Percentiles rank a stretch among this genome's conserved stretches.
Conservation (phyloP, 768 basidiomycete genomes). For the Coprinopsis strossmayeri region DNA sequence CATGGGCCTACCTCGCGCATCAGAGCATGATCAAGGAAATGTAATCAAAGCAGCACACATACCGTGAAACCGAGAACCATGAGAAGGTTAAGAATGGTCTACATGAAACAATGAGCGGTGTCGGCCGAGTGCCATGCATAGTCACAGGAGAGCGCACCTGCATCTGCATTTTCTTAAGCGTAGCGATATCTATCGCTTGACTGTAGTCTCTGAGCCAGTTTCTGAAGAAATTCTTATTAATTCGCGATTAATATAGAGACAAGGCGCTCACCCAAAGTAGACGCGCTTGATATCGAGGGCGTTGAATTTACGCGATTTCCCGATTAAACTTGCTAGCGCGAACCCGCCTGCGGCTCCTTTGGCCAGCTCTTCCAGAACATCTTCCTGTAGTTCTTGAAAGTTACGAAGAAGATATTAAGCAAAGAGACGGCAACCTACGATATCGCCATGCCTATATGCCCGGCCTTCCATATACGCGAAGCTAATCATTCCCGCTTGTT, state of each 20-base stretch:
- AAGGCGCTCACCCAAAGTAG: conserved; percentile 59
- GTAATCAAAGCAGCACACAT: conserved; percentile 11
- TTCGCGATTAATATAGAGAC: neutral
- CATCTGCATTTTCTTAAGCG: conserved; percentile 63
- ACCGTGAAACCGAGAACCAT: conserved; percentile 92
- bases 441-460: conserved; percentile 87
- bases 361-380: conserved; percentile 51
- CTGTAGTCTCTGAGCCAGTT: conserved; percentile 91
- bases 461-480: conserved; percentile 84
- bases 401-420: conserved; percentile 7
- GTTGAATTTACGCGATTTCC: conserved; percentile 63
- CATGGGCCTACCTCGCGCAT: too few relatives aligned
- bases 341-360: conserved; percentile 55
- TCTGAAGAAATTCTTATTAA: conserved; percentile 24
- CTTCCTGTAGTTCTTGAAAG: conserved; percentile 43
- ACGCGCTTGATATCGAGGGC: conserved; percentile 80
- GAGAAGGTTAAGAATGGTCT: conserved; percentile 84
- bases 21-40: neutral
- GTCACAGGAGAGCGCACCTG: conserved; percentile 38
- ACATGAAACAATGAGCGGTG: conserved; percentile 8
- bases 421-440: conserved; percentile 45
- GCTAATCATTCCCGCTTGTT: conserved; percentile 33
- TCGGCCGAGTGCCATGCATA: neutral
- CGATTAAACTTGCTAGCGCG: conserved; percentile 50
- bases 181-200: conserved; percentile 79